phyloP scores from a whole-genome alignment of 2,329 filamentous ascomycete species.

The Fusarium sp. region DNA sequence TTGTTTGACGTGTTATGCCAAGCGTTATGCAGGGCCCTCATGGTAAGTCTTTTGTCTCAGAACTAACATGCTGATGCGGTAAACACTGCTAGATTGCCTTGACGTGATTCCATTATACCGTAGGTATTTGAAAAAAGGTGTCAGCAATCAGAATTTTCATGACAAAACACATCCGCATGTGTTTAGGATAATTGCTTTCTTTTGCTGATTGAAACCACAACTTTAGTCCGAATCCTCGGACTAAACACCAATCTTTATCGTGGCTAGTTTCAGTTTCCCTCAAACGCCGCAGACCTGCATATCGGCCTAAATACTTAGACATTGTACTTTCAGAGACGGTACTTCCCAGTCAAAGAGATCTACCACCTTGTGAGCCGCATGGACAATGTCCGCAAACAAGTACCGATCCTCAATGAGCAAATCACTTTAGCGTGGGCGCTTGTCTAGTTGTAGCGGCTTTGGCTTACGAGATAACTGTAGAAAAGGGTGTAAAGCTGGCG shows the following conservation, averaged over 20 bases:
- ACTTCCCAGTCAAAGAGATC: neutral
- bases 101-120: neutral
- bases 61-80: conserved; percentile 9
- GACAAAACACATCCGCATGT: conserved; percentile 3
- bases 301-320: conserved; percentile 3
- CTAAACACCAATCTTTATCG: conserved; percentile 8
- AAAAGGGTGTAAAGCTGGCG: conserved; percentile 27
- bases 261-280: conserved; percentile 8
- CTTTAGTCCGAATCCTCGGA: conserved; percentile 33
- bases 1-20: conserved; percentile 12
- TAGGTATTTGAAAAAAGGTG: neutral
- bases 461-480: conserved; percentile 40
- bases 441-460: conserved; percentile 33
- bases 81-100: neutral
- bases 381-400: conserved; percentile 21
- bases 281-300: conserved; percentile 11
- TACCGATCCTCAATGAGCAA: conserved; percentile 16
- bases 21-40: conserved; percentile 29
- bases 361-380: conserved; percentile 10
- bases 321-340: neutral
- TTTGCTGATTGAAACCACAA: neutral
- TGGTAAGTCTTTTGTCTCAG: conserved; percentile 9
- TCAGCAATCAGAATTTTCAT: neutral
- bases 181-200: neutral
- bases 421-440: conserved; percentile 33